Evolutionary conservation across 176 grass and related monocot species (phyloP), one percentile per base, ranked within the genome.

Genomic region (Paspalum vaginatum): DNA sequence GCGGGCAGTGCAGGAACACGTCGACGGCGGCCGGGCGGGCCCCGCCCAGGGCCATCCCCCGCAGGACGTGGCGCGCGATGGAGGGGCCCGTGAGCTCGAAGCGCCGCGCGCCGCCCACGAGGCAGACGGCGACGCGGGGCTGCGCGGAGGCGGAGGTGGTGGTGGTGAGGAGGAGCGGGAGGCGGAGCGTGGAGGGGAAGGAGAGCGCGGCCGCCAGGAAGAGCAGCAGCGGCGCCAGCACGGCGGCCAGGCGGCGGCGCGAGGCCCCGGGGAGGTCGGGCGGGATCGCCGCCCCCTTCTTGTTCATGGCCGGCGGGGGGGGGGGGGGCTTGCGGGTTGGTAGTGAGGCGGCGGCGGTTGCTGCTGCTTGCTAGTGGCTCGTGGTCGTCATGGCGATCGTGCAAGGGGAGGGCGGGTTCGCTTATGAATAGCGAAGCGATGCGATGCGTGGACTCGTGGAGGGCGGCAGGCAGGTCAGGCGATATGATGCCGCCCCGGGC

Each of bases 71-170:
- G 79, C 86, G 78, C 52, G 91, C 74, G 80, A 98, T 90, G 72
- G 95, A 91, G 8, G 92, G 90, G 1, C 92, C 92, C 38, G 95
- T 98, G 61, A 98, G 83, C 88, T 98, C 95, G 77, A 98, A 98
- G 80, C 95, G 86, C 70, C 95, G 86, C 6, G 92, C 89, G 0
- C 87, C 95, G 54, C 95, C 95, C 4, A 98, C 92, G 1, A 98
- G 88, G 72, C 92, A 98, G 11, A 98, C 87, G 20, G 95, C 95
- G 20, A 91, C 70, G 4, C 79, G 26, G 6, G 78, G 6, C 0
- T 11, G 51, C 39, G 40, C 4, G 4, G 16, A 0, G 4, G 45
- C 3, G 7, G 58, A 0, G 22, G 7, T 2, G 2, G 59, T 11
- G 24, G 2, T 2, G 21, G 12, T 1, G 26, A 25, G 26, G 64